Evolutionary conservation across 345 rosid genomes (phyloP), one percentile per base, ranked within the genome.

Genomic region (Reutealis trisperma): DNA sequence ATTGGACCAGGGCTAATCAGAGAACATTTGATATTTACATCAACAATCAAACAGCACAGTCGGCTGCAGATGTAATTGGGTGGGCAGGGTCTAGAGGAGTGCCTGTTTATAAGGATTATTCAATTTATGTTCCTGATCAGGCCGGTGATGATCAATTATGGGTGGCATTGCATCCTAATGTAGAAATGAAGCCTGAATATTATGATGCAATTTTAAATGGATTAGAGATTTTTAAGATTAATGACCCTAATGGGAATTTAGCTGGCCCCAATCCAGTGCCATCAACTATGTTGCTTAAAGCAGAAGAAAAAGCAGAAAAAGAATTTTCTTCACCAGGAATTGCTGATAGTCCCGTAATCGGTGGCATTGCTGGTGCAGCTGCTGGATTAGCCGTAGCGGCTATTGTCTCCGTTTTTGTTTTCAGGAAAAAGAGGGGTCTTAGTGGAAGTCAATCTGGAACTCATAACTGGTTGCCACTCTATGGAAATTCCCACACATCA

Each of bases 401-500:
- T 62, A 15, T 77, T 44, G 61, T 81, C 67, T 62, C 78, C 24
- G 22, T 77, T 18, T 25, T 81, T 44, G 49, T 68, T 0, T 11
- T 73, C 22, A 62, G 61, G 18, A 81, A 81, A 73, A 81, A 67
- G 75, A 67, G 80, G 15, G 49, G 61, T 41, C 52, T 32, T 6
- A 37, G 1, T 2, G 76, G 75, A 42, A 64, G 45, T 55, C 74
- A 14, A 4, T 67, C 64, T 1, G 58, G 64, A 11, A 73, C 67
- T 68, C 63, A 67, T 27, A 30, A 34, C 55, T 84, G 88, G 90
- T 63, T 90, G 67, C 89, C 89, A 19, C 68, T 84, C 8, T 78
- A 85, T 49, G 86, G 86, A 11, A 9, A 62, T n/a, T 84, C 86
- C 25, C 77, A 78, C 59, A 79, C 84, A 66, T 79, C 84, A 9